Conservation (phyloP, 352 stramenopile species). For the Pythium insidiosum region DNA sequence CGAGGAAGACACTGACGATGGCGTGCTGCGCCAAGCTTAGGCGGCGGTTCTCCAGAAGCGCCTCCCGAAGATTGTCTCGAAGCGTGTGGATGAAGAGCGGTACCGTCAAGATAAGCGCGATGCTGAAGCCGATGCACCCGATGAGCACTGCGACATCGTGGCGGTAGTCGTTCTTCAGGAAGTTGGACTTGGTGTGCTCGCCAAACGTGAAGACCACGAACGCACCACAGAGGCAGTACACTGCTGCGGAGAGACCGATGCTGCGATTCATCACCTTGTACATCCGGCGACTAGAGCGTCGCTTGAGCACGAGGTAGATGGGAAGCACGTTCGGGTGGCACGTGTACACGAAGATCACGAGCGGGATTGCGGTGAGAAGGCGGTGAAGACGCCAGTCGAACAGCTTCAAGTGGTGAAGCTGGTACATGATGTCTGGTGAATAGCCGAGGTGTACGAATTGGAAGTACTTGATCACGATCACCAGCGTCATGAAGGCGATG, state of each 20-base stretch:
- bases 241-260: slow-evolving; percentile 57
- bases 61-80: slow-evolving; percentile 76
- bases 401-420: slow-evolving; percentile 66
- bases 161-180: slow-evolving; percentile 85
- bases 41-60: slow-evolving; percentile 36
- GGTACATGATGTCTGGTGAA: slow-evolving; percentile 54
- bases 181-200: slow-evolving; percentile 69
- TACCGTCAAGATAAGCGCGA: slow-evolving; percentile 77
- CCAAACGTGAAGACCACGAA: slow-evolving; percentile 87
- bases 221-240: slow-evolving; percentile 72
- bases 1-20: slow-evolving; percentile 44
- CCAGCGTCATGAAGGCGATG: slow-evolving; percentile 82
- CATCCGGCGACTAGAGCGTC: slow-evolving; percentile 72
- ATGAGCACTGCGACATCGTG: slow-evolving; percentile 54
- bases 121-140: slow-evolving; percentile 70
- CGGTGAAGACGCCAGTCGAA: slow-evolving; percentile 57
- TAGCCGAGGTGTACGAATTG: slow-evolving; percentile 71
- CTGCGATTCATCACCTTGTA: slow-evolving; percentile 87
- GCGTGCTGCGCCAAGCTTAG: slow-evolving; percentile 40
- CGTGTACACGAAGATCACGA: slow-evolving; percentile 86
- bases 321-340: slow-evolving; percentile 86
- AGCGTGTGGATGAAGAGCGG: slow-evolving; percentile 83
- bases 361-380: slow-evolving; percentile 62
- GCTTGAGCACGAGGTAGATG: slow-evolving; percentile 86
- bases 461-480: slow-evolving; percentile 88